phyloP scores from a whole-genome alignment of 345 rosid genomes.

The Eucalyptus cladocalyx region DNA sequence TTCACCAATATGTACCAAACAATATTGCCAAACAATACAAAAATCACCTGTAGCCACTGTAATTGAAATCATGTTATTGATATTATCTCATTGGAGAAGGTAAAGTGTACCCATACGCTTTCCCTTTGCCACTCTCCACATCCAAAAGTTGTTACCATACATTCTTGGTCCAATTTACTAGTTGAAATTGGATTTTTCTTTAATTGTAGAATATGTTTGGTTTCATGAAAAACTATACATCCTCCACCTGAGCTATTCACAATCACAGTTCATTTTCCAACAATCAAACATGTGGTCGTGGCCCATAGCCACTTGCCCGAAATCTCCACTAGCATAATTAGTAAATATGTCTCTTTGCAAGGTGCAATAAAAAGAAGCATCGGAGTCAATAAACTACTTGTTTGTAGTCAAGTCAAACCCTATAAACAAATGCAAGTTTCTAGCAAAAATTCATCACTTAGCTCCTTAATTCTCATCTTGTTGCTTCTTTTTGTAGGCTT shows the following conservation, averaged over 20 bases:
- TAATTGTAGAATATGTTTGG: neutral
- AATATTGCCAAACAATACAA: neutral
- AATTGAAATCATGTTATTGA: neutral
- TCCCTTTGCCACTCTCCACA: too few species aligned
- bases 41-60: fast-evolving
- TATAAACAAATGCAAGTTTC: neutral
- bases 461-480: neutral
- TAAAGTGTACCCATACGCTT: fast-evolving
- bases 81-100: neutral
- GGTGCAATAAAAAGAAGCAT: neutral
- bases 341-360: neutral
- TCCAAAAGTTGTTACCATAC: neutral
- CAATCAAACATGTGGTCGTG: fast-evolving
- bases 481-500: neutral
- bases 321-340: neutral
- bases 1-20: neutral
- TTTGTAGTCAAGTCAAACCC: neutral
- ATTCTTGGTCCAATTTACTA: neutral
- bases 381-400: fast-evolving
- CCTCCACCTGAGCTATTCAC: fast-evolving
- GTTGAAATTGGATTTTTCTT: neutral
- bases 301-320: neutral
- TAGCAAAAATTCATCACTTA: too few species aligned
- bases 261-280: fast-evolving
- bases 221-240: too few species aligned